Evolutionary conservation across 2,329 filamentous ascomycete genomes (phyloP), one percentile per base, ranked within the genome.

Genomic region (Diaporthe sp.): DNA sequence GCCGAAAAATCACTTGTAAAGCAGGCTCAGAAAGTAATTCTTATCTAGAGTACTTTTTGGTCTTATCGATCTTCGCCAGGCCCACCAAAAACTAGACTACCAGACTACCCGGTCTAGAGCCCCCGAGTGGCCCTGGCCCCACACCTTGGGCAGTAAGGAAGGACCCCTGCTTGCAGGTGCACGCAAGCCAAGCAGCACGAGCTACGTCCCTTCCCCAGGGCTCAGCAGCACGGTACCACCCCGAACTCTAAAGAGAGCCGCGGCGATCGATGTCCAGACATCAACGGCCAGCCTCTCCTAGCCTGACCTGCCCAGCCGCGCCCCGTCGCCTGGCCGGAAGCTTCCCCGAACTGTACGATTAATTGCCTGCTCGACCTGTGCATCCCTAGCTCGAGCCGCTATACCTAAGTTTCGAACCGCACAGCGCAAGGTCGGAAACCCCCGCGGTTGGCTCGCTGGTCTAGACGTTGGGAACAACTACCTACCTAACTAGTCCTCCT

Each of bases 391-490:
- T 65, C 42, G 34, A 68, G 17, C 17, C 25, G 42, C 57, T 31
- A 22, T 28, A 71, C 39, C 65, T n/a, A 71, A 17, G 51, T 51
- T 28, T 28, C 28, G 51, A 44, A 51, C 28, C 47, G 67, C 67
- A 60, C 58, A 28, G 34, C 67, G 34, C 47, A 12, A 72, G 49
- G 57, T 44, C 49, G 31, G 60, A 60, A 63, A 42, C 22, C 49
- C 28, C 71, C 39, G 44, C 75, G 61, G 71, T 55, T 55, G 61
- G 47, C 49, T 53, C 63, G 53, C 53, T 55, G 60, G 68, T 49
- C 60, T 53, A 34, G 58, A 25, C 72, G 63, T 63, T 67, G 49
- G 44, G n/a, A 73, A 65, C 39, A 25, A 42, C 34, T 25, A 55
- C 61, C 22, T 51, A 25, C 22, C 34, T 49, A 25, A 9, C 34